Conservation (phyloP, 495 filamentous ascomycete genomes). For the Aspergillus cavernicola region DNA sequence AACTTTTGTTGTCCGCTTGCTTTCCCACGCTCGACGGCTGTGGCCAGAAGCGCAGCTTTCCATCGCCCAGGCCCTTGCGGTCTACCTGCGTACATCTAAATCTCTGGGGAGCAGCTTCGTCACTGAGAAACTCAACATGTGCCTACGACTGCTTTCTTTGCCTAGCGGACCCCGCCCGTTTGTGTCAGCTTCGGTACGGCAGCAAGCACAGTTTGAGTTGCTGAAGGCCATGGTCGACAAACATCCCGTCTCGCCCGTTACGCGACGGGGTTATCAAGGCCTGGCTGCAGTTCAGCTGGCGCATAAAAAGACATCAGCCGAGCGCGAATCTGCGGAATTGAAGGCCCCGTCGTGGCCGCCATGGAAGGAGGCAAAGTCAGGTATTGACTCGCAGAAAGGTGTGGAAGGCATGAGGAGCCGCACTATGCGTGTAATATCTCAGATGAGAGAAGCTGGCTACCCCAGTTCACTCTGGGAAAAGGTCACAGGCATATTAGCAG, state of each 20-base stretch:
- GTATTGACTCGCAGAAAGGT: constrained; percentile 53
- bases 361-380: constrained; percentile 61
- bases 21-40: constrained; percentile 54
- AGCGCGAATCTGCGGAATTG: constrained; percentile 55
- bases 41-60: constrained; percentile 54
- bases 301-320: constrained; percentile 56
- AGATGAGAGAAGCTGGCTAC: constrained; percentile 66
- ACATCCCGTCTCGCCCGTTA: constrained; percentile 53
- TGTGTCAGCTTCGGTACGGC: constrained; percentile 43
- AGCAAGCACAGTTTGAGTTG: constrained; percentile 61
- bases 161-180: constrained; percentile 49
- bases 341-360: constrained; percentile 68
- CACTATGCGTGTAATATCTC: constrained; percentile 51
- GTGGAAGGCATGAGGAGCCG: constrained; percentile 56
- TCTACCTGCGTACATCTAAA: constrained; percentile 25
- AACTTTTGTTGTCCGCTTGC: constrained; percentile 47
- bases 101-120: constrained; percentile 14
- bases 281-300: constrained; percentile 57
- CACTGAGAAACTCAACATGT: constrained; percentile 45
- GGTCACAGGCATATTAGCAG: constrained; percentile 52
- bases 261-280: constrained; percentile 59
- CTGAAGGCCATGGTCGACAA: constrained; percentile 58
- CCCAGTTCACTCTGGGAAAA: constrained; percentile 51
- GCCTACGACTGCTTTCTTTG: constrained; percentile 54
- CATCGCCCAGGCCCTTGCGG: constrained; percentile 40